Evolutionary conservation across 129 eudicot genomes (phyloP).

Genomic region (Heracleum sosnowskyi): DNA sequence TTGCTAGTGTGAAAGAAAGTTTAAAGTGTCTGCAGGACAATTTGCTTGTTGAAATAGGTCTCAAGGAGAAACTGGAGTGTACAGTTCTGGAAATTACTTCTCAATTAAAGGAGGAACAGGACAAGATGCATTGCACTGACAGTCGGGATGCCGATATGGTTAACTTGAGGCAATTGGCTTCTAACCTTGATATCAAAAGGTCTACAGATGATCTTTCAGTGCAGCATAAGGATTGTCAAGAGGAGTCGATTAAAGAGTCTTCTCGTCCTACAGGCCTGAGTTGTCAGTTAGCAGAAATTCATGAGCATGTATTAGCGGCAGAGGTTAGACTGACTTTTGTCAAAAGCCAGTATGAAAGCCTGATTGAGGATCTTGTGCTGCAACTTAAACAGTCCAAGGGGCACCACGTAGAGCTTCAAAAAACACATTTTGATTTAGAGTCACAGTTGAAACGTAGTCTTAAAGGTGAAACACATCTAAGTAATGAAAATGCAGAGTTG

Average conservation of each 20-base stretch:
- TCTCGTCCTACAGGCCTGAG: constrained; percentile 18
- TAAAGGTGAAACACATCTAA: constrained; percentile 26
- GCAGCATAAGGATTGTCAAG: constrained; percentile 29
- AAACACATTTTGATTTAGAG: constrained; percentile 27
- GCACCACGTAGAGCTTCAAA: constrained; percentile 31
- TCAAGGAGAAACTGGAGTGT: constrained; percentile 46
- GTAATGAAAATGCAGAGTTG: constrained; percentile 37
- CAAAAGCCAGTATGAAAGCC: constrained; percentile 33
- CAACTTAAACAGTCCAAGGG: constrained; percentile 28
- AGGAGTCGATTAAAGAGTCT: constrained; percentile 25
- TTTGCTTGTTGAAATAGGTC: constrained; percentile 32
- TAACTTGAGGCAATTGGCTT: constrained; percentile 6
- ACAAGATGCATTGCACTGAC: not conserved
- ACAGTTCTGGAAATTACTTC: constrained; percentile 25
- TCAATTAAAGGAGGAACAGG: constrained; percentile 5
- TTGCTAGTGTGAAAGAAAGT: constrained; percentile 34
- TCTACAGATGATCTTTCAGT: constrained; percentile 21
- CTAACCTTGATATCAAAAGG: constrained; percentile 44
- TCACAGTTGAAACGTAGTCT: constrained; percentile 20
- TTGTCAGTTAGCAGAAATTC: constrained; percentile 35
- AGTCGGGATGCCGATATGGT: not conserved
- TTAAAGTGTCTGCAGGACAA: constrained; percentile 34
- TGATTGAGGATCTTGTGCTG: constrained; percentile 32
- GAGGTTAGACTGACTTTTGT: constrained; percentile 42
- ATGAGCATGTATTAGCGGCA: constrained; percentile 29